Evolutionary conservation across 2,329 filamentous ascomycete genomes (phyloP), one percentile per base, ranked within the genome.

Genomic region (Moelleriella libera): DNA sequence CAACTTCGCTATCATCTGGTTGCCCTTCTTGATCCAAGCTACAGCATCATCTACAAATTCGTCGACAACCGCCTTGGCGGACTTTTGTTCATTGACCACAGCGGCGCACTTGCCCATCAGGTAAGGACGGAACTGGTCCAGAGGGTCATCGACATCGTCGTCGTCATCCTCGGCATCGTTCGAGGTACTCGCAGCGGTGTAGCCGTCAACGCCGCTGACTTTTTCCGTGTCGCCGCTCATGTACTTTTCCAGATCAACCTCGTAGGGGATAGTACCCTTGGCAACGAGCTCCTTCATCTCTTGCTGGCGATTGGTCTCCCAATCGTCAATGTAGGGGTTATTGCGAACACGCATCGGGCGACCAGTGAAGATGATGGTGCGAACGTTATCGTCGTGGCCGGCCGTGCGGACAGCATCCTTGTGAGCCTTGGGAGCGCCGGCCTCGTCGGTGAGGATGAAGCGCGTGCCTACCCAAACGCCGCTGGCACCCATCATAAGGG

Each of bases 281-380:
- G 77, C 62, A 8, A 89, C 94, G 48, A 98, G 78, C 61, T 94
- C 78, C 76, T 89, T 94, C 68, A 98, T 95, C 75, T 98, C 92
- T 40, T 78, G 71, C 55, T 76, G 73, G 57, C 92, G 85, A 74
- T 97, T 92, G 59, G 83, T 83, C 71, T 98, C 90, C 92, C 92
- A 98, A 75, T 95, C 86, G 62, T 80, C 66, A 61, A 98, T 97
- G 69, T 98, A 98, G 6, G 83, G 68, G 72, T 97, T 98, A 63
- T 79, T 92, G 64, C 89, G 83, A 50, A 98, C 92, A 56, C 92
- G 87, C 62, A 98, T 75, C 37, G 92, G 92, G 49, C 92, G 86
- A 48, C 92, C 92, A 49, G 92, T 98, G 78, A 97, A 98, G 71
- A 98, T 98, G 66, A 97, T 87, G 45, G 92, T 98, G 63, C 88